Percentiles rank a stretch among this genome's conserved stretches.
phyloP scores from a whole-genome alignment of 768 basidiomycete species.

The Termitomyces titanicus region DNA sequence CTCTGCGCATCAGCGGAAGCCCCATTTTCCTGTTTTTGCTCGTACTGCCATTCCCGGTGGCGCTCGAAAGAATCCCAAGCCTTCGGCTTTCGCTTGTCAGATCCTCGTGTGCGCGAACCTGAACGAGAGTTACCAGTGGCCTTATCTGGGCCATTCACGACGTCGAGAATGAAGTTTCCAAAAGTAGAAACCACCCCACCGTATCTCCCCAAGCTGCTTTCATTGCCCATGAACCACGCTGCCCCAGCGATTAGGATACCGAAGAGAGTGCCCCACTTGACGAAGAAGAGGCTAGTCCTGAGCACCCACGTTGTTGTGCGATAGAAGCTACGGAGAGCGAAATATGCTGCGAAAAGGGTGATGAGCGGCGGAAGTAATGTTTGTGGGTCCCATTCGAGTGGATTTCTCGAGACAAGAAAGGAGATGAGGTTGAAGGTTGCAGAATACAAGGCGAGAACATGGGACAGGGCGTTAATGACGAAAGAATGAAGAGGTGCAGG shows the following conservation, averaged over 20 bases:
- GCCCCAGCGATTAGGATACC: slow-evolving; percentile 47
- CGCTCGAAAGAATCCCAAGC: slow-evolving; percentile 66
- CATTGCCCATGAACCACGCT: slow-evolving; percentile 51
- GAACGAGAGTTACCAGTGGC: slow-evolving; percentile 24
- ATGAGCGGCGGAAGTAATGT: slow-evolving; percentile 71
- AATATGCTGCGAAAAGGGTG: slow-evolving; percentile 67
- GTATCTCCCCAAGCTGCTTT: slow-evolving; percentile 30
- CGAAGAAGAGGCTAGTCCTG: slow-evolving; percentile 59
- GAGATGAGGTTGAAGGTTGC: slow-evolving; percentile 45
- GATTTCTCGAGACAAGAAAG: slow-evolving; percentile 46
- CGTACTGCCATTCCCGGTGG: slow-evolving; percentile 59
- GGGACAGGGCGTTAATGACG: slow-evolving; percentile 46
- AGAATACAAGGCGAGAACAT: slow-evolving; percentile 46
- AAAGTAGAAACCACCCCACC: slow-evolving; percentile 38
- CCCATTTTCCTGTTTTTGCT: slow-evolving; percentile 19
- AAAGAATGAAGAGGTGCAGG: slow-evolving; percentile 55
- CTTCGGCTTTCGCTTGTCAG: slow-evolving; percentile 28
- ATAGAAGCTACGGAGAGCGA: slow-evolving; percentile 74
- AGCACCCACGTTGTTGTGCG: slow-evolving; percentile 76
- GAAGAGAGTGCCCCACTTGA: slow-evolving; percentile 75
- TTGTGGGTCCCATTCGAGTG: slow-evolving; percentile 64
- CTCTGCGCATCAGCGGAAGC: slow-evolving; percentile 36
- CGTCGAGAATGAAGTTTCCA: slow-evolving; percentile 37
- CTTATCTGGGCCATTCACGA: slow-evolving; percentile 35
- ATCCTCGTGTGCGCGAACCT: slow-evolving; percentile 15